Percentiles rank a stretch among this genome's conserved stretches.
These are phyloP conservation scores for Artomyces pyxidatus DNA, from an alignment of 768 basidiomycete species.

Conservation along the genomic window DNA sequence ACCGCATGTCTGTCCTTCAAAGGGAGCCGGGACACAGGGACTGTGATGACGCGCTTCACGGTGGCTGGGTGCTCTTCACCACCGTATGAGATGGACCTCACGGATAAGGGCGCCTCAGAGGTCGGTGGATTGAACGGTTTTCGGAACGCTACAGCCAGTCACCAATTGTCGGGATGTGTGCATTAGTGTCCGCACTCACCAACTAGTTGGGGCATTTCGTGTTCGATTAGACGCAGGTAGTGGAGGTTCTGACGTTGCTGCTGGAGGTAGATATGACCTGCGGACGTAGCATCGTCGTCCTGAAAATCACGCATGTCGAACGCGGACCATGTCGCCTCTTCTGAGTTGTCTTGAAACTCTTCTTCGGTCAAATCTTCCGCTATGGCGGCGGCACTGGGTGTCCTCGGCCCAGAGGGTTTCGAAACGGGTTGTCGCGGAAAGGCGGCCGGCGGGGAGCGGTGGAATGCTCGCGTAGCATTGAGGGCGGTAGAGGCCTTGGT, in stretches of 20 bases:
- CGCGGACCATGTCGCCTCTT: slow-evolving; percentile 2
- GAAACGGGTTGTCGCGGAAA: slow-evolving; percentile 10
- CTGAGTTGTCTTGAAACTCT: neutral
- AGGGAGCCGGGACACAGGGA: slow-evolving; percentile 66
- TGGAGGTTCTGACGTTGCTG: slow-evolving; percentile 69
- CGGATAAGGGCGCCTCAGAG: slow-evolving; percentile 47
- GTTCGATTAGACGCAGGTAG: slow-evolving; percentile 80
- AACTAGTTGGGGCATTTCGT: slow-evolving; percentile 81
- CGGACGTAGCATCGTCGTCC: slow-evolving; percentile 59
- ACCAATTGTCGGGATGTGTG: too few species aligned
- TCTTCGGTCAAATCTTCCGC: slow-evolving; percentile 18
- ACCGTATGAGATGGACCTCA: slow-evolving; percentile 69
- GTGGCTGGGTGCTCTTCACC: slow-evolving; percentile 70
- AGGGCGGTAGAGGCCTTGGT: neutral
- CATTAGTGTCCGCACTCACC: slow-evolving; percentile 38
- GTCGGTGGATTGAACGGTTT: slow-evolving; percentile 71
- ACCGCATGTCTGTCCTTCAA: slow-evolving; percentile 53
- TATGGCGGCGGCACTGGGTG: slow-evolving; percentile 5
- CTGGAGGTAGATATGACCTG: slow-evolving; percentile 64
- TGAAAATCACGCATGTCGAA: slow-evolving; percentile 31
- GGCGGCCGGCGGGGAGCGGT: slow-evolving; percentile 16
- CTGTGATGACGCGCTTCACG: slow-evolving; percentile 65
- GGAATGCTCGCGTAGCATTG: slow-evolving; percentile 17
- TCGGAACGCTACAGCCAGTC: slow-evolving; percentile 52
- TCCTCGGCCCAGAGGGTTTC: neutral